Percentiles rank a stretch among this genome's conserved stretches.
Conservation (phyloP, 495 filamentous ascomycete genomes). For the Penicillium soppii region DNA sequence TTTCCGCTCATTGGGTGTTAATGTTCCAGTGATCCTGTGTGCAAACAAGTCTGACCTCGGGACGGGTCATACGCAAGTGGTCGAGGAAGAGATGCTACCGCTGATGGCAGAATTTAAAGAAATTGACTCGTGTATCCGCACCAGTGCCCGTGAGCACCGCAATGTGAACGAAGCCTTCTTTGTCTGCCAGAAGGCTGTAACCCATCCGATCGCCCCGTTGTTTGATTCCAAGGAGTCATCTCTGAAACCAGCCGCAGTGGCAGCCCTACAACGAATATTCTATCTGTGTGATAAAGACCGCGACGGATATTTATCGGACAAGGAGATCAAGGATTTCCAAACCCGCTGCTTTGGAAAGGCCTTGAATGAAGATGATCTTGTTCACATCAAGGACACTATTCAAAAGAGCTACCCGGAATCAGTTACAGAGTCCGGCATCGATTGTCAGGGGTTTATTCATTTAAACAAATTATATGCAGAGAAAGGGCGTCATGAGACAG, state of each 20-base stretch:
- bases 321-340: constrained; percentile 89
- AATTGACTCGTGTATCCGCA: constrained; percentile 95
- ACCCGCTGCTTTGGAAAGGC: constrained; percentile 86
- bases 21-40: constrained; percentile 96
- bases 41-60: constrained; percentile 93
- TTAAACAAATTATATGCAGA: constrained; percentile 95
- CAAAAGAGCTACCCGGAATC: constrained; percentile 63
- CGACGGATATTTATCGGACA: constrained; percentile 89
- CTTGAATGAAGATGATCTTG: constrained; percentile 71
- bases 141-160: constrained; percentile 88
- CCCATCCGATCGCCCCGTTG: constrained; percentile 92
- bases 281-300: constrained; percentile 96
- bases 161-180: constrained; percentile 98
- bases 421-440: constrained; percentile 69
- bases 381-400: constrained; percentile 85
- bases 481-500: constrained; percentile 96
- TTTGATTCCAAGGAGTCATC: constrained; percentile 92
- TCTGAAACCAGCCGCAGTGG: constrained; percentile 83
- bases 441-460: constrained; percentile 76
- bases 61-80: constrained; percentile 68
- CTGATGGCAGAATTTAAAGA: constrained; percentile 99
- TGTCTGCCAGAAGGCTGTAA: constrained; percentile 97
- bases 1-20: constrained; percentile 94
- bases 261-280: constrained; percentile 85
- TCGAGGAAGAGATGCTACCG: constrained; percentile 96